Percentiles rank a stretch among this genome's conserved stretches.
Evolutionary conservation across 768 basidiomycete genomes (phyloP).

Genomic region (Grammothele lineata): DNA sequence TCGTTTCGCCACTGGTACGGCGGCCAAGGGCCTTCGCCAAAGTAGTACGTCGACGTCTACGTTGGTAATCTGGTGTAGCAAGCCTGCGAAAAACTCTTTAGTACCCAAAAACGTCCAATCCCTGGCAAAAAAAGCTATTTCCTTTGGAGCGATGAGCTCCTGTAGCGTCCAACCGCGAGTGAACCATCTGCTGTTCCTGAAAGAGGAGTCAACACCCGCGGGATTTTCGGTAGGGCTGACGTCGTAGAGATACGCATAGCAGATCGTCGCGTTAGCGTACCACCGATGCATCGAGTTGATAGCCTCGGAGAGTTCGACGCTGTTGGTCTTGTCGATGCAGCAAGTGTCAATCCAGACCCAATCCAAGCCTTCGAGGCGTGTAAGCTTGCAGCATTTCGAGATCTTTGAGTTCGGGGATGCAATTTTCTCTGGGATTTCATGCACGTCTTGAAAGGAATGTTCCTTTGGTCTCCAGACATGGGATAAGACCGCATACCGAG

Average conservation of each 20-base stretch:
- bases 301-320: constrained; percentile 11
- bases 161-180: neutral
- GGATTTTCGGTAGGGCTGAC: constrained; percentile 5
- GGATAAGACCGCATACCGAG: too few species aligned
- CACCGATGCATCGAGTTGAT: constrained; percentile 11
- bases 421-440: too few species aligned
- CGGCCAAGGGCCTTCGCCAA: neutral
- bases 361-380: constrained; percentile 1
- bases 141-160: neutral
- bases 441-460: too few species aligned
- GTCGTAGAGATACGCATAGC: constrained; percentile 12
- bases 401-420: neutral
- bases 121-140: neutral
- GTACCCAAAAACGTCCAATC: neutral
- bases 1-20: neutral
- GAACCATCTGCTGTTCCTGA: constrained; percentile 1
- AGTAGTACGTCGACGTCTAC: neutral
- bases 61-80: neutral
- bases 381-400: constrained; percentile 1
- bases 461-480: too few species aligned
- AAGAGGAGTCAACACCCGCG: neutral
- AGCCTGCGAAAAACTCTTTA: neutral
- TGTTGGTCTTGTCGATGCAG: constrained; percentile 13
- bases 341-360: constrained; percentile 12
- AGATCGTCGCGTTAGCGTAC: constrained; percentile 6